Evolutionary conservation across 2,329 filamentous ascomycete species (phyloP), one percentile per base, ranked within the genome.

Genomic region (Botryotinia globosa): DNA sequence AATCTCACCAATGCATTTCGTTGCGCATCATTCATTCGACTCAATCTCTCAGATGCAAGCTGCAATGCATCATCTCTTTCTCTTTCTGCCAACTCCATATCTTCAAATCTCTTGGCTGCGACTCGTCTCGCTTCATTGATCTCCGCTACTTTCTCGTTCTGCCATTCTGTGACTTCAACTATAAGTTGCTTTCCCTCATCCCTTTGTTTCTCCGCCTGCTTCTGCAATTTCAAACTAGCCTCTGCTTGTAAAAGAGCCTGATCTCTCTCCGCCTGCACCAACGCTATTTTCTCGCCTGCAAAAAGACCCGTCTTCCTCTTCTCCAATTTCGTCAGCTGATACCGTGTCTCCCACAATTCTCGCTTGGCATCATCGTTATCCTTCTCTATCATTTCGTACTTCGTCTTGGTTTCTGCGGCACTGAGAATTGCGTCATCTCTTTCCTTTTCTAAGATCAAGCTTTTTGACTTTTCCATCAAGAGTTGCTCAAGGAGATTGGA

Each of bases 401-500:
- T 42, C 25, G 25, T 54, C 25, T 42, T n/a, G 18, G 54, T 20
- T 8, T 25, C 48, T 18, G 34, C 7, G 39, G 48, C 10, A 5
- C 48, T 8, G 9, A 67, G 34, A 56, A 56, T 37, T 8, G 65
- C 65, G 2, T 67, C 65, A 10, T 67, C 65, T 56, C 34, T 67
- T 32, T 67, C 48, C 25, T 42, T 42, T 37, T 56, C 20, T 20
- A 56, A 4, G 4, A 7, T 42, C 3, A 37, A 37, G n/a, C 34
- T 67, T 56, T 48, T 67, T 14, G 34, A 34, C 20, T 22, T 56
- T 29, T 56, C 65, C 65, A 67, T 67, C 48, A 56, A 37, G 25
- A 67, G 65, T 67, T 67, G 48, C 29, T 67, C 65, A 3, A 51
- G 34, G 6, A 67, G 48, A 20, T 67, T 51, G 22, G 65, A 67